Base-by-base conservation (phyloP, 108 stramenopile species). In the Cyclotella baltica region DNA sequence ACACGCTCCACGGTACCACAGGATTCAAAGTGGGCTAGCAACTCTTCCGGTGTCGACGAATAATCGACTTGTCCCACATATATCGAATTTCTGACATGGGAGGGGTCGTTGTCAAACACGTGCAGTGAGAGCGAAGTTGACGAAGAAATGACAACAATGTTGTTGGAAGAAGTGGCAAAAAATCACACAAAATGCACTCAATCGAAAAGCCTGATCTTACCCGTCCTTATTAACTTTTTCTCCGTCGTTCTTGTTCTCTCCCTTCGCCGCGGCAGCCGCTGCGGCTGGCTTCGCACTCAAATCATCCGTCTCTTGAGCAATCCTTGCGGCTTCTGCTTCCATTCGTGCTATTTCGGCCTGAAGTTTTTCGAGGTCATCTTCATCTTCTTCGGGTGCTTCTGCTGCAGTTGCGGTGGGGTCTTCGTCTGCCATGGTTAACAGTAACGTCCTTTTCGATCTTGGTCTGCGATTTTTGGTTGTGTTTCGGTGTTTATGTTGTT, bases 51-150 rank as follows among this genome's bases (percentile, higher is more conserved):
- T 6, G 96, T 98, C 4, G 97, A 85, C 16, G 94, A 88, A 87
- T 99, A 98, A 70, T 98, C 97, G 27, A 99, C 97, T 78, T 99
- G 98, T 5, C 98, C 98, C 8, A 99, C 98, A 84, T 98, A 98
- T 67, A 97, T 87, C 6, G 90, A 90, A 55, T 89, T 71, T 75
- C 84, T 70, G 27, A 20, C n/a, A n/a, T n/a, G n/a, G n/a, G n/a
- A n/a, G n/a, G 19, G 28, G 6, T 8, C 6, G 29, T 20, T 38
- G 40, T 43, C 31, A 31, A 47, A 47, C 36, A 33, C 29, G 48
- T 40, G 4, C 18, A 19, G 9, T 25, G 52, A 29, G 16, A 40
- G 30, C 23, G 62, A 27, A 28, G 40, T 29, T 29, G 67, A 33
- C 31, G 4, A 8, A 66, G 22, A 33, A 70, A 40, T 16, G 58